A percentile compares a stretch with the other conserved stretches of the same genome.
Conservation (phyloP, 495 filamentous ascomycete species). For the Penicillium simplicissimum region DNA sequence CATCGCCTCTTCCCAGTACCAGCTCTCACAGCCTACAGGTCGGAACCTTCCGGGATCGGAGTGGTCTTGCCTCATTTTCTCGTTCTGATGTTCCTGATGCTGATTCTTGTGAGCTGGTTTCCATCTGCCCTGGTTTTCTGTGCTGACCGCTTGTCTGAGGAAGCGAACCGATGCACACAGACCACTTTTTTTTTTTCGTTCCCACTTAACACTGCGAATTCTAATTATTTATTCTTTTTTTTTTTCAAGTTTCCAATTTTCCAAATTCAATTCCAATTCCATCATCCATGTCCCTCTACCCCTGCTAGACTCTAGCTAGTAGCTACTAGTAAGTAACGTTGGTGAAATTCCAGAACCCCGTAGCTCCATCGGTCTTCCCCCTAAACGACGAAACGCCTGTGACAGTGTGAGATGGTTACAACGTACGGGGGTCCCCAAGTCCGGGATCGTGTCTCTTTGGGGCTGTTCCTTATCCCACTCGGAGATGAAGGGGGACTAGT, state of each 20-base stretch:
- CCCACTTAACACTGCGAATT: no score
- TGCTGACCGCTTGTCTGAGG: constrained; percentile 22
- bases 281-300: not conserved
- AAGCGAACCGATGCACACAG: constrained; percentile 15
- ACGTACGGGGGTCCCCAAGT: not conserved
- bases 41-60: constrained; percentile 23
- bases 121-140: not conserved
- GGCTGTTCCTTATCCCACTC: constrained; percentile 12
- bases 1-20: not conserved
- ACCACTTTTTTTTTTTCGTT: constrained; percentile 8
- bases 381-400: not conserved
- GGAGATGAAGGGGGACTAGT: constrained; percentile 16
- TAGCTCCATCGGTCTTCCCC: not conserved
- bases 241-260: not conserved
- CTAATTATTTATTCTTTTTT: not conserved
- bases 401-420: not conserved
- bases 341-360: not conserved
- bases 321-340: not conserved
- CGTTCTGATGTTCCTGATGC: not conserved
- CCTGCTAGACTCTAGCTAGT: not conserved
- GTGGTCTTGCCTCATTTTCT: not conserved
- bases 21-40: constrained; percentile 1
- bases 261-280: not conserved
- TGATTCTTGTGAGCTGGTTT: not conserved
- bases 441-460: not conserved